These are phyloP conservation scores for Claviceps sorghi DNA, from an alignment of 2,329 filamentous ascomycete species.

Conservation along the genomic window DNA sequence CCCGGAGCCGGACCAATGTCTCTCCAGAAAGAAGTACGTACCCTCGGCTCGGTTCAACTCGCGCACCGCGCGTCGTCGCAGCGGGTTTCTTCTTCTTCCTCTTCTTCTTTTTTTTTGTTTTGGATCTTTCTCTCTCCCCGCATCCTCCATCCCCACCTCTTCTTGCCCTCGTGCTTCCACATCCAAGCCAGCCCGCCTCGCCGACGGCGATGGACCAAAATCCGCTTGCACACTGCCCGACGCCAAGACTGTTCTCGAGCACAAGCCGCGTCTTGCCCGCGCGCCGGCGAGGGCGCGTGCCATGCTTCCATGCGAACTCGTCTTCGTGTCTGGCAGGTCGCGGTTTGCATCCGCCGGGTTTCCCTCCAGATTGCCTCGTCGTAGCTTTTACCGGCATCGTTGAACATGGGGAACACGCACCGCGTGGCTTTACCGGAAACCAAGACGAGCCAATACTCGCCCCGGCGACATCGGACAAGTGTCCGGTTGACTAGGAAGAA, in stretches of 20 bases:
- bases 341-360: too few species aligned
- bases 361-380: background rate
- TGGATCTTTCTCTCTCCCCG: constrained; percentile 2
- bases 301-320: background rate
- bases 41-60: background rate
- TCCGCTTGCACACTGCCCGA: constrained; percentile 41
- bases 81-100: constrained; percentile 7
- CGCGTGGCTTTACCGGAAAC: constrained; percentile 1
- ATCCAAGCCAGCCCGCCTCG: constrained; percentile 2
- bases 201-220: constrained; percentile 22
- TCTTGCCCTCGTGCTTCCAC: background rate
- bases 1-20: too few species aligned
- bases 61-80: background rate
- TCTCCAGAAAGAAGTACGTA: too few species aligned
- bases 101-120: too few species aligned
- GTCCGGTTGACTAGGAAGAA: background rate
- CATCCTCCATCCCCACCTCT: background rate
- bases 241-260: constrained; percentile 49
- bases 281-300: constrained; percentile 41
- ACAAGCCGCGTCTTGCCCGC: constrained; percentile 51
- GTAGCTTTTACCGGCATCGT: background rate
- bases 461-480: background rate
- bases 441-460: too few species aligned
- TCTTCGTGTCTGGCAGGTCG: background rate
- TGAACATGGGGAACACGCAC: background rate